Percentiles rank a stretch among this genome's conserved stretches.
Evolutionary conservation across 2,329 filamentous ascomycete species (phyloP).

Genomic region (Mollisiaceae sp.): DNA sequence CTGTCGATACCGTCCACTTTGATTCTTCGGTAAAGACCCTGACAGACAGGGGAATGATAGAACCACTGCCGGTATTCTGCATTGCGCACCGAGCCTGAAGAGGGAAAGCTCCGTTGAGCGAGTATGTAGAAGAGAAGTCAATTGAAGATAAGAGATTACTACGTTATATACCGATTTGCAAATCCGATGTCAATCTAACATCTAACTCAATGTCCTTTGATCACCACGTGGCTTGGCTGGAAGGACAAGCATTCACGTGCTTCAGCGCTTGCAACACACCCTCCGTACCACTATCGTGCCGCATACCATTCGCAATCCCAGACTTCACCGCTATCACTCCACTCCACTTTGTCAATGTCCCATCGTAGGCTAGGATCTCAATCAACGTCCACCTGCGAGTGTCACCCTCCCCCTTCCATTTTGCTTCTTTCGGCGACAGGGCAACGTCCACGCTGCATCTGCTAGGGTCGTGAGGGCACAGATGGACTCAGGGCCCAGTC

Average conservation of each 20-base stretch:
- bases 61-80: background rate
- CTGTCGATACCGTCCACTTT: background rate
- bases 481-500: conserved; percentile 1
- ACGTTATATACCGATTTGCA: too few relatives aligned
- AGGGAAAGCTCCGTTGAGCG: background rate
- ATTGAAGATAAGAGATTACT: background rate
- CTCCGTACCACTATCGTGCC: background rate
- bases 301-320: background rate
- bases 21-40: conserved; percentile 5
- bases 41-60: background rate
- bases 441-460: conserved; percentile 15
- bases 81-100: background rate
- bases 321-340: conserved; percentile 8
- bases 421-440: background rate
- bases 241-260: background rate
- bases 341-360: conserved; percentile 14
- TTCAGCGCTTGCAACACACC: background rate
- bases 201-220: too few relatives aligned
- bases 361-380: conserved; percentile 13
- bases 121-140: background rate
- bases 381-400: background rate
- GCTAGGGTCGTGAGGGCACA: background rate
- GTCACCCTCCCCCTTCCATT: background rate
- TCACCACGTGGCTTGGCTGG: background rate
- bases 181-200: too few relatives aligned